Evolutionary conservation across 164 flowering plant species (phyloP).

Genomic region (Berberis vulgaris): DNA sequence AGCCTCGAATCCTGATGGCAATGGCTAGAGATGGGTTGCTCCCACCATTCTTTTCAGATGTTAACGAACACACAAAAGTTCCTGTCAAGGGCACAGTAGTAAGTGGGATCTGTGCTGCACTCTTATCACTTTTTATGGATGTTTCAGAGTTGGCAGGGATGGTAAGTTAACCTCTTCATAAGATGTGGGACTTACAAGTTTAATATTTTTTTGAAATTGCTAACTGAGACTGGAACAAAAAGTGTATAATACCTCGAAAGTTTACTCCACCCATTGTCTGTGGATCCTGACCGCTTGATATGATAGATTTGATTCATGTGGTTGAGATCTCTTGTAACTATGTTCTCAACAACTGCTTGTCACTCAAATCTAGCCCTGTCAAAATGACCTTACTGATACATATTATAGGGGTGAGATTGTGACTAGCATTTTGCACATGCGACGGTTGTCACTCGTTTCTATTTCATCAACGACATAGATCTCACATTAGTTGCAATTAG

Average conservation of each 20-base stretch:
- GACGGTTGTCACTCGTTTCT: too few species aligned
- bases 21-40: slow-evolving; percentile 98
- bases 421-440: too few species aligned
- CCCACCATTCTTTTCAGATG: slow-evolving; percentile 77
- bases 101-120: slow-evolving; percentile 68
- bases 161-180: slow-evolving; percentile 37
- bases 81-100: slow-evolving; percentile 80
- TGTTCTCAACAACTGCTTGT: too few species aligned
- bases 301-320: too few species aligned
- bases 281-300: too few species aligned
- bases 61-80: slow-evolving; percentile 61
- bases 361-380: neutral
- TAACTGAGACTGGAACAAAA: too few species aligned
- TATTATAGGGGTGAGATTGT: too few species aligned
- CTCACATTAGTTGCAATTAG: too few species aligned
- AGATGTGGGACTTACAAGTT: neutral
- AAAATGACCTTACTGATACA: neutral
- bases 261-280: too few species aligned
- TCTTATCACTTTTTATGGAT: slow-evolving; percentile 78
- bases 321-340: too few species aligned
- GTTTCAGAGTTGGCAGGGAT: slow-evolving; percentile 90
- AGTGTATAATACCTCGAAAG: too few species aligned
- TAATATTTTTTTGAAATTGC: neutral
- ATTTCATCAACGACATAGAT: too few species aligned
- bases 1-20: slow-evolving; percentile 97